Base-by-base conservation (phyloP, 2,329 filamentous ascomycete species). In the Ophiostoma ips region DNA sequence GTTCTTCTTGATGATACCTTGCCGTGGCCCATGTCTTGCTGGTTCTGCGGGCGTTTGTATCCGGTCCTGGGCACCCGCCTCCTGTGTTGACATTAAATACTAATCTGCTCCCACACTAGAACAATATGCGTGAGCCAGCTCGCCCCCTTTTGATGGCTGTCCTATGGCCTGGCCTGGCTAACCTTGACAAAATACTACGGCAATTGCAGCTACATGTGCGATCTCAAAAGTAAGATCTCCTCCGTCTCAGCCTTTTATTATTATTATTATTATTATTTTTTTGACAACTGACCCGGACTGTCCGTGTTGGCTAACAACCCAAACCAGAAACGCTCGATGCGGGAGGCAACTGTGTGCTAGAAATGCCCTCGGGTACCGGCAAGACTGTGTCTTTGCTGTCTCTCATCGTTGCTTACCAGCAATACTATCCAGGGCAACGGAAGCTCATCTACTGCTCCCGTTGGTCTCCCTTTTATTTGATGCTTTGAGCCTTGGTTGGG, bases 401-500 rank as follows among this genome's bases (percentile, higher is more conserved):
- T 0, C 77, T 98, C 58, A 98, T 98, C 61, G 81, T 98, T 52
- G 90, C 92, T 38, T 98, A 98, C 61, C 94, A 98, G 66, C 86
- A 92, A 63, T 83, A 89, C 63, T 89, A 90, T 60, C 87, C 89
- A 3, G 87, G 95, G 62, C 87, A 92, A 60, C 77, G 94, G 50
- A 98, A 98, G 67, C 79, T 98, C 48, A 95, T 98, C 50, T 98
- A 98, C 68, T 98, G 92, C 71, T 98, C 92, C 55, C 88, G 92
- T 81, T 49, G 49, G 63, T 56, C 6, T 7, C 13, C 6, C 7
- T 34, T 24, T 11, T 19, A 19, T 16, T 15, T 16, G 9, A 40
- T 19, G 37, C 11, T 3, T 21, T 11, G 21, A n/a, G n/a, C n/a
- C n/a, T n/a, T n/a, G n/a, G n/a, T n/a, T n/a, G n/a, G n/a, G 38